Percentiles rank a stretch among this genome's conserved stretches.
These are phyloP conservation scores for Sequoiadendron giganteum DNA, from an alignment of 75 land plant species.

Conservation along the genomic window DNA sequence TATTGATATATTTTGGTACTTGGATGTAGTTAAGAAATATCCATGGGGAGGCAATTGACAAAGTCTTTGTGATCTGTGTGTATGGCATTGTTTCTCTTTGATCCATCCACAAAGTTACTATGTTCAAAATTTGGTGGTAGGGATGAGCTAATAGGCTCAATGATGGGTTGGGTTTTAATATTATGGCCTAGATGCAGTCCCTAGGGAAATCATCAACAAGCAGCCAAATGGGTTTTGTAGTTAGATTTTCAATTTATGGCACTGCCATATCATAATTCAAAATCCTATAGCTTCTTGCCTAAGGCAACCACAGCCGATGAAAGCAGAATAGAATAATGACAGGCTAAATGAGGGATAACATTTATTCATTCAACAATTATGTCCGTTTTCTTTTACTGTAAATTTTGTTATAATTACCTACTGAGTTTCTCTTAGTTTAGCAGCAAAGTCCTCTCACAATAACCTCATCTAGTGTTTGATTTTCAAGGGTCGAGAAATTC, in stretches of 20 bases:
- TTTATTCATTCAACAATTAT: background rate
- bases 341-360: background rate
- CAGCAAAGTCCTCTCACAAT: too few relatives aligned
- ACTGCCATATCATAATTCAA: background rate
- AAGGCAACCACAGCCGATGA: background rate
- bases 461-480: too few relatives aligned
- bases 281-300: background rate
- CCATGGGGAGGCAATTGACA: background rate
- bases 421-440: too few relatives aligned
- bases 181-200: background rate
- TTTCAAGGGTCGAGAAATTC: too few relatives aligned
- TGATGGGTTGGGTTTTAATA: background rate
- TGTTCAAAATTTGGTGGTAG: background rate
- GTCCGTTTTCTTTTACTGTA: too few relatives aligned
- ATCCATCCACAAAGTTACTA: background rate
- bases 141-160: background rate
- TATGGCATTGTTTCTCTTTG: background rate
- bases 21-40: background rate
- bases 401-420: too few relatives aligned
- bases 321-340: background rate
- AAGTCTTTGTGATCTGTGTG: background rate
- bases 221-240: background rate
- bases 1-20: background rate
- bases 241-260: background rate
- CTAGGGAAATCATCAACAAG: background rate